Evolutionary conservation across 352 stramenopile species (phyloP).

Genomic region (Pythium scleroteichum): DNA sequence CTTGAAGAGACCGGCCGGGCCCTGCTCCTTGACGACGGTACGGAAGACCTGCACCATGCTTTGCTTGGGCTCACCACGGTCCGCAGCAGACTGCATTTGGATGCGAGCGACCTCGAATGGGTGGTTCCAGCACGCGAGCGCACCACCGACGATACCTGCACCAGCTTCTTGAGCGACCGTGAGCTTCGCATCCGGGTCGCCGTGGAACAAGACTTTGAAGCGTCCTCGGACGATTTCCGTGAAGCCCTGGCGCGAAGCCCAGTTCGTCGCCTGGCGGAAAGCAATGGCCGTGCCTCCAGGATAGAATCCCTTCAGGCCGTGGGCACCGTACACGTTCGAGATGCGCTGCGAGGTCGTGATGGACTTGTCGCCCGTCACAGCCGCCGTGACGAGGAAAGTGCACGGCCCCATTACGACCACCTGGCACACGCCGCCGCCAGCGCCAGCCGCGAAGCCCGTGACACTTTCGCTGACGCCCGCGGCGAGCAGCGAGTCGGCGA

Average conservation of each 20-base stretch:
- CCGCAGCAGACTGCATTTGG: slow-evolving; percentile 90
- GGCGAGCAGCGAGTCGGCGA: slow-evolving; percentile 76
- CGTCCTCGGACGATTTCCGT: slow-evolving; percentile 86
- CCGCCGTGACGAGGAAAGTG: slow-evolving; percentile 90
- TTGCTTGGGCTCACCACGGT: slow-evolving; percentile 87
- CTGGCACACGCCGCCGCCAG: slow-evolving; percentile 86
- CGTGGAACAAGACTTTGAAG: slow-evolving; percentile 87
- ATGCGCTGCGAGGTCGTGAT: slow-evolving; percentile 85
- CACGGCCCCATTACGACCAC: slow-evolving; percentile 90
- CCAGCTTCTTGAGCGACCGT: slow-evolving; percentile 86
- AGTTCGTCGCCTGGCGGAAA: slow-evolving; percentile 92
- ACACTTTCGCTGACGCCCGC: slow-evolving; percentile 60
- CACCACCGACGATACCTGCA: slow-evolving; percentile 84
- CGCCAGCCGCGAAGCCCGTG: slow-evolving; percentile 83
- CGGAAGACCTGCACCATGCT: slow-evolving; percentile 91
- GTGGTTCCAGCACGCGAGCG: slow-evolving; percentile 91
- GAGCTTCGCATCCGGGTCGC: slow-evolving; percentile 83
- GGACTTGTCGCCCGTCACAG: slow-evolving; percentile 89
- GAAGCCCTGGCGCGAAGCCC: slow-evolving; percentile 89
- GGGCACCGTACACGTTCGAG: slow-evolving; percentile 78
- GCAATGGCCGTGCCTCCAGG: slow-evolving; percentile 88
- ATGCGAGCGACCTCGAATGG: slow-evolving; percentile 92
- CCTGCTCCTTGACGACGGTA: slow-evolving; percentile 84
- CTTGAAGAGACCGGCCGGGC: slow-evolving; percentile 85
- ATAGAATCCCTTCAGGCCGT: slow-evolving; percentile 91